These are phyloP conservation scores for Helotiales sp. DNA, from an alignment of 2,329 filamentous ascomycete genomes.

Conservation along the genomic window DNA sequence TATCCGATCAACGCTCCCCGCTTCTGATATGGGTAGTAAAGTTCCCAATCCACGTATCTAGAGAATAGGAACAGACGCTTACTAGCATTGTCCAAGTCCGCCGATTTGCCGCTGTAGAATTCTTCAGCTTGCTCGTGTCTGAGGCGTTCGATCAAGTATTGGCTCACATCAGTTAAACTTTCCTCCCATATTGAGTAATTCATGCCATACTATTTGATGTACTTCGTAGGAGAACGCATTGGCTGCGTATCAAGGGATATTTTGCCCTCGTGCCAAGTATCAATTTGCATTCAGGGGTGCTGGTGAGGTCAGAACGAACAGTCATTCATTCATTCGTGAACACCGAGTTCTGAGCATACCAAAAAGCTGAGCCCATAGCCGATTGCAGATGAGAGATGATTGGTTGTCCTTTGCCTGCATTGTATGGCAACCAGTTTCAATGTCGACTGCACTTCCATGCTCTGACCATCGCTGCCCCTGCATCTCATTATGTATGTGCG, in stretches of 20 bases:
- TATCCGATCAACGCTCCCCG: not conserved
- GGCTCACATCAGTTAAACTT: not conserved
- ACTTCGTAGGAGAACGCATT: not conserved
- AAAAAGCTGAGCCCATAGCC: not conserved
- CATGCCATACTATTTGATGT: no score
- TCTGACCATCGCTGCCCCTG: not conserved
- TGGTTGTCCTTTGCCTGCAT: not conserved
- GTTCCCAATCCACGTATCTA: no score
- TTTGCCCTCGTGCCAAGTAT: not conserved
- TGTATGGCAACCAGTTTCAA: not conserved
- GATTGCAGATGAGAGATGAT: not conserved
- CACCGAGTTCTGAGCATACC: no score
- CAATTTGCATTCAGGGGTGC: not conserved
- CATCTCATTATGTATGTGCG: not conserved
- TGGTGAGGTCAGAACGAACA: no score
- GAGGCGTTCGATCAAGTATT: not conserved
- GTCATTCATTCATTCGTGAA: no score
- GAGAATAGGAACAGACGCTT: not conserved
- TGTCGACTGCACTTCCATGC: not conserved
- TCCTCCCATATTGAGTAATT: not conserved
- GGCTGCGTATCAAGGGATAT: not conserved
- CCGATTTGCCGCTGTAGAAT: not conserved
- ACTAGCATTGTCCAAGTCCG: not conserved
- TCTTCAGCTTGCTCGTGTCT: not conserved
- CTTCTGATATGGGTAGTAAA: no score